Evolutionary conservation across 2,329 filamentous ascomycete genomes (phyloP), one percentile per base, ranked within the genome.

Genomic region (Harringtonia lauricola): DNA sequence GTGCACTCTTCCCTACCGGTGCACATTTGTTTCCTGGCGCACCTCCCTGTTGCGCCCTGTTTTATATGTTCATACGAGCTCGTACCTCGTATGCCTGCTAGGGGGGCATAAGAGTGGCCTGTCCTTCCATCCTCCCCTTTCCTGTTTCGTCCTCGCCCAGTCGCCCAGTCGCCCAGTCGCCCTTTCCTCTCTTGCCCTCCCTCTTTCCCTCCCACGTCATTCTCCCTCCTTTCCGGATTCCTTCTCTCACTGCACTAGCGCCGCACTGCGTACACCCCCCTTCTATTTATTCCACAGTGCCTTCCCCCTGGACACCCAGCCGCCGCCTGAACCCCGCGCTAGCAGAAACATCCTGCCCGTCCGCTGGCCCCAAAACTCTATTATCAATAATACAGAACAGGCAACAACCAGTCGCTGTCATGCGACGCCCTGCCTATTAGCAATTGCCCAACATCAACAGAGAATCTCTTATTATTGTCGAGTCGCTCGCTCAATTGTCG

Each of bases 301-400:
- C 30, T 33, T 29, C 42, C 45, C 45, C 45, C 42, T 28, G 28
- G 31, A 36, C 36, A 26, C 31, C 45, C 38, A 31, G 31, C 43
- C 38, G 33, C 34, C 40, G 44, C 46, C 43, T 38, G 36, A 41
- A 50, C 46, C 44, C 46, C 46, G 48, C 48, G 46, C 48, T 46
- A 50, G 41, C 22, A 41, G 30, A n/a, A 39, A 33, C 41, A 30
- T 34, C 41, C 29, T 47, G 29, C 21, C 39, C 34, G 31, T n/a
- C 38, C 46, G 17, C 37, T 30, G 31, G 45, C 33, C 41, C 43
- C 33, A 38, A 33, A 49, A 49, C 41, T 44, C 41, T 48, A 48
- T 46, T 48, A 50, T 46, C 46, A 44, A 46, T 46, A 44, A 46
- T 46, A 50, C 41, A 42, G 42, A 49, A 49, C 45, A 50, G 48